Conservation (phyloP, 768 basidiomycete species). For the Chlorophyllum brunneum region DNA sequence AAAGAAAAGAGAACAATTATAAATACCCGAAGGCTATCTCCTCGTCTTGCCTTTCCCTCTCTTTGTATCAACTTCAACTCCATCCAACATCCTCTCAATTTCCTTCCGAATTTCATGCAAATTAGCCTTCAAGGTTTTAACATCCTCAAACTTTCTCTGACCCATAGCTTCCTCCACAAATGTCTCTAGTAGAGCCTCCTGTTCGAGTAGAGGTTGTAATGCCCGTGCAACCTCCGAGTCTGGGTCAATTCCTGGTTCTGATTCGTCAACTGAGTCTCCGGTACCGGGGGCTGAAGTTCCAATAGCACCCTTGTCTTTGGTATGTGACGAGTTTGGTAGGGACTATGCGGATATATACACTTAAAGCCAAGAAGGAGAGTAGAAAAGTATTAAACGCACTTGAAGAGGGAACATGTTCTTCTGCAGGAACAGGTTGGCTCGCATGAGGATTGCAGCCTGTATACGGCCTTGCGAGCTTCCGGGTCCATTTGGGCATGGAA, state of each 20-base stretch:
- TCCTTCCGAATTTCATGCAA: constrained; percentile 80
- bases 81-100: constrained; percentile 63
- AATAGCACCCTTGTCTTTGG: constrained; percentile 15
- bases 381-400: constrained; percentile 34
- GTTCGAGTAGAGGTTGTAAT: constrained; percentile 88
- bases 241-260: constrained; percentile 41
- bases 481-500: constrained; percentile 58
- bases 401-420: constrained; percentile 89
- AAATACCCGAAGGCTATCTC: neutral
- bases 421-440: constrained; percentile 79
- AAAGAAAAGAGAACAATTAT: neutral
- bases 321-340: constrained; percentile 45
- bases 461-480: constrained; percentile 80
- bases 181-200: constrained; percentile 86
- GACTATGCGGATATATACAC: constrained; percentile 26
- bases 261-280: constrained; percentile 9
- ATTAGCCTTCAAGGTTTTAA: constrained; percentile 76
- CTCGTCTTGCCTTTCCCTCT: constrained; percentile 4
- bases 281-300: constrained; percentile 11
- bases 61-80: constrained; percentile 15
- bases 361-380: neutral
- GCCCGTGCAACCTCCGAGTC: constrained; percentile 68
- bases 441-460: constrained; percentile 73
- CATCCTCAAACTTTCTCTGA: constrained; percentile 94
- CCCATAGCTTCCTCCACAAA: constrained; percentile 90